Percentiles rank a stretch among this genome's conserved stretches.
Evolutionary conservation across 768 basidiomycete species (phyloP).

Genomic region (Lactarius evosmus): DNA sequence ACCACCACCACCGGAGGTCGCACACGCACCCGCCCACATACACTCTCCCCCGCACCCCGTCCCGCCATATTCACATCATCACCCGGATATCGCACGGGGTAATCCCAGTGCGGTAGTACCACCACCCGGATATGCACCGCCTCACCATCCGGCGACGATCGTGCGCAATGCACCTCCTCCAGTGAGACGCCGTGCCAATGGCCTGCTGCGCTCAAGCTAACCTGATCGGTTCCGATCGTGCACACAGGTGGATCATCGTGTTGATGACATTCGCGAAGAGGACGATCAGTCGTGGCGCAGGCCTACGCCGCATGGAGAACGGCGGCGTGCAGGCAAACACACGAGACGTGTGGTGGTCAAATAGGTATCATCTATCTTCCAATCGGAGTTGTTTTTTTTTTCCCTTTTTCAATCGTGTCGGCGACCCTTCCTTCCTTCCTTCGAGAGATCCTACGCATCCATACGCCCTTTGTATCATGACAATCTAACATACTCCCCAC

Average conservation of each 20-base stretch:
- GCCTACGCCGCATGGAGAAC: constrained; percentile 71
- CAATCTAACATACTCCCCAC: not conserved
- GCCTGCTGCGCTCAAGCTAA: constrained; percentile 16
- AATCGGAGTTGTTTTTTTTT: constrained; percentile 14
- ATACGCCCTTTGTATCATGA: constrained; percentile 5
- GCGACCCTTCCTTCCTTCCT: not conserved
- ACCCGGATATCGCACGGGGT: constrained; percentile 34
- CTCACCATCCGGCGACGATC: constrained; percentile 20
- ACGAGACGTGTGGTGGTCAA: constrained; percentile 61
- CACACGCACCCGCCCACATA: constrained; percentile 21
- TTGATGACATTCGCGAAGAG: constrained; percentile 54
- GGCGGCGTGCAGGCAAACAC: constrained; percentile 76
- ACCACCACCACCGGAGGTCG: constrained; percentile 22
- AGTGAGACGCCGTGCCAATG: constrained; percentile 22
- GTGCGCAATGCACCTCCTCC: constrained; percentile 23
- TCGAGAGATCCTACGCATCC: constrained; percentile 8
- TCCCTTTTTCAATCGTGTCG: constrained; percentile 17
- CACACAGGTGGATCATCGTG: constrained; percentile 25
- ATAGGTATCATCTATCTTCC: constrained; percentile 9
- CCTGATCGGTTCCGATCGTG: constrained; percentile 23
- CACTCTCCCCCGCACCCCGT: constrained; percentile 29
- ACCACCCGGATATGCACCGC: constrained; percentile 32
- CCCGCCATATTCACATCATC: constrained; percentile 37
- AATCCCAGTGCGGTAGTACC: constrained; percentile 31
- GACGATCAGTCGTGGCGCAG: constrained; percentile 66